Percentiles rank a stretch among this genome's conserved stretches.
Evolutionary conservation across 169 alveolate species (phyloP).

Genomic region (Cryptosporidium meleagridis): DNA sequence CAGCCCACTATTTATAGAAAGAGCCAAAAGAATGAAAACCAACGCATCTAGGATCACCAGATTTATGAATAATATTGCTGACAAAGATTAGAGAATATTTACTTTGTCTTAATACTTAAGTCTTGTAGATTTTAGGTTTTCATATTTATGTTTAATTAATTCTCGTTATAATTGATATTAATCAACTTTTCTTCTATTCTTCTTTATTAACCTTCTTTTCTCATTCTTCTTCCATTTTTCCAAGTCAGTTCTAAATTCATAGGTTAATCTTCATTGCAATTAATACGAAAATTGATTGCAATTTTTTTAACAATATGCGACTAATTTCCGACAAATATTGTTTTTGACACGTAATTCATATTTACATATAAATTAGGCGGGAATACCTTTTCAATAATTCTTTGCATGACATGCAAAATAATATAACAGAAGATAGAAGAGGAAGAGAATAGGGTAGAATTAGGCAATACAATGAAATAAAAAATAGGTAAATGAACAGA

Average conservation of each 20-base stretch:
- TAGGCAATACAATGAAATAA: too few species aligned
- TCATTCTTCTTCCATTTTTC: not conserved
- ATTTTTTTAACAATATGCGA: too few species aligned
- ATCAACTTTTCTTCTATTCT: not conserved
- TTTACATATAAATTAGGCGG: not conserved
- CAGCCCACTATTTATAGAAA: conserved; percentile 45
- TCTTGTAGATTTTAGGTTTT: not conserved
- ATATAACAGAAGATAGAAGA: too few species aligned
- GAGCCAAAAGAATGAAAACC: conserved; percentile 25
- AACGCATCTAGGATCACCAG: conserved; percentile 17
- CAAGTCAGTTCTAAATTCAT: too few species aligned
- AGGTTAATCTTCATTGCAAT: too few species aligned
- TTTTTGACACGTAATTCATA: not conserved
- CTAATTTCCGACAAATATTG: not conserved
- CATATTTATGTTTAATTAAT: not conserved
- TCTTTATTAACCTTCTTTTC: too few species aligned
- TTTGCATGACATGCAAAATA: too few species aligned
- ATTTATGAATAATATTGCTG: conserved; percentile 24
- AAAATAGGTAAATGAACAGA: not conserved
- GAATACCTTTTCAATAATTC: not conserved
- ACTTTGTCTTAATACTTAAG: not conserved
- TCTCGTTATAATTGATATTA: not conserved
- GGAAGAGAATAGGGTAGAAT: too few species aligned
- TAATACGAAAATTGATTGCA: too few species aligned
- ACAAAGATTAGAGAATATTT: conserved; percentile 10